These are phyloP conservation scores for Sutorius australiensis DNA, from an alignment of 768 basidiomycete genomes.

Conservation along the genomic window DNA sequence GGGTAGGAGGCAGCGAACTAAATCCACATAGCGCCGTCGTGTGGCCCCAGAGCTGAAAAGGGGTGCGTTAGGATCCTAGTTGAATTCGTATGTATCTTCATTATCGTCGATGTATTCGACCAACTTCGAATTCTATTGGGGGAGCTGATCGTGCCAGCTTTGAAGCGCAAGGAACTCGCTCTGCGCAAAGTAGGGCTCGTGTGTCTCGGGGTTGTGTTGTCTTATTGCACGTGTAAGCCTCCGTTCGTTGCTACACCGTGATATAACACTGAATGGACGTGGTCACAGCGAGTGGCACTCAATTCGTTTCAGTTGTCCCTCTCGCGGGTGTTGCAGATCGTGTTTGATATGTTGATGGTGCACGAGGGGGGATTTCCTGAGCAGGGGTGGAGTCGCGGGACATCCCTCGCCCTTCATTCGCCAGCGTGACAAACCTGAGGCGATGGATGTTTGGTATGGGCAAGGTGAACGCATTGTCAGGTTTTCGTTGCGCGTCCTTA, in stretches of 20 bases:
- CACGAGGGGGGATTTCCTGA: conserved; percentile 65
- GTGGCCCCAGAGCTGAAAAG: too few relatives aligned
- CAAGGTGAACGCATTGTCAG: conserved; percentile 61
- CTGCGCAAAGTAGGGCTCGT: conserved; percentile 63
- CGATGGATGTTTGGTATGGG: not conserved
- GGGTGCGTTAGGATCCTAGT: too few relatives aligned
- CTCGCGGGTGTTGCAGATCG: conserved; percentile 72
- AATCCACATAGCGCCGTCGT: too few relatives aligned
- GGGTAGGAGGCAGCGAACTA: too few relatives aligned
- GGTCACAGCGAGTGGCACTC: conserved; percentile 28
- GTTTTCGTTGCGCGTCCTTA: conserved; percentile 54
- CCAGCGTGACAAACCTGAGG: not conserved
- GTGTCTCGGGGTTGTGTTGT: conserved; percentile 57
- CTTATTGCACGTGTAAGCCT: conserved; percentile 54
- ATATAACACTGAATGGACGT: not conserved
- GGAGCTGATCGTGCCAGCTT: conserved; percentile 87
- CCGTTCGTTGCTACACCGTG: not conserved
- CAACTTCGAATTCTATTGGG: conserved; percentile 36
- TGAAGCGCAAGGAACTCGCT: conserved; percentile 76
- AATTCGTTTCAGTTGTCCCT: conserved; percentile 77
- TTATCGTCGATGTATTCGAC: too few relatives aligned
- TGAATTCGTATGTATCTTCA: too few relatives aligned
- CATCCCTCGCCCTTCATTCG: not conserved
- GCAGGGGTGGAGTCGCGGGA: conserved; percentile 38
- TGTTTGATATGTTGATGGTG: conserved; percentile 86